These are phyloP conservation scores for Debaryomyces sp. DNA, from an alignment of 1,139 yeast genomes.

Conservation along the genomic window DNA sequence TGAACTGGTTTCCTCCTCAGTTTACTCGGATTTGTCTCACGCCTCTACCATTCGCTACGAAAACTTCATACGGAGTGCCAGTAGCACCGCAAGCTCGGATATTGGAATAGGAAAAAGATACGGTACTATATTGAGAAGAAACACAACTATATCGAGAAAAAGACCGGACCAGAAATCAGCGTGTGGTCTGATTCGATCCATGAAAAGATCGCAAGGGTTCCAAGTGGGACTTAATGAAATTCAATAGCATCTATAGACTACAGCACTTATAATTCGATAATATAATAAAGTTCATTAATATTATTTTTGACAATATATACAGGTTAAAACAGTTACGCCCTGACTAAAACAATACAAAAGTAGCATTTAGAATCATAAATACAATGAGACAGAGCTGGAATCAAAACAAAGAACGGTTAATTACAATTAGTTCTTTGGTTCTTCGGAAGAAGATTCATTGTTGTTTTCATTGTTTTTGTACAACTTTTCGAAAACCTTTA, in stretches of 20 bases:
- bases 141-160: background rate
- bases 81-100: conserved; percentile 16
- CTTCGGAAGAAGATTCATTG: conserved; percentile 33
- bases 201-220: conserved; percentile 24
- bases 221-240: conserved; percentile 17
- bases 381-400: conserved; percentile 1
- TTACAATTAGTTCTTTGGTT: conserved; percentile 44
- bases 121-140: conserved; percentile 19
- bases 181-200: conserved; percentile 14
- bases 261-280: conserved; percentile 2
- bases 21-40: background rate
- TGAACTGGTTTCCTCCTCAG: conserved; percentile 13
- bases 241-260: conserved; percentile 8
- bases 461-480: conserved; percentile 69
- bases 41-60: background rate
- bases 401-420: background rate
- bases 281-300: conserved; percentile 1
- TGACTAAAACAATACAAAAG: conserved; percentile 1
- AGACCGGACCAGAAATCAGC: conserved; percentile 18
- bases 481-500: conserved; percentile 93
- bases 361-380: background rate
- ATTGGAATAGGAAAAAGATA: conserved; percentile 23
- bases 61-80: background rate
- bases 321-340: conserved; percentile 13
- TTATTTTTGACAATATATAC: conserved; percentile 16